Evolutionary conservation across 2,329 filamentous ascomycete genomes (phyloP), one percentile per base, ranked within the genome.

Genomic region (Monosporascus sp.): DNA sequence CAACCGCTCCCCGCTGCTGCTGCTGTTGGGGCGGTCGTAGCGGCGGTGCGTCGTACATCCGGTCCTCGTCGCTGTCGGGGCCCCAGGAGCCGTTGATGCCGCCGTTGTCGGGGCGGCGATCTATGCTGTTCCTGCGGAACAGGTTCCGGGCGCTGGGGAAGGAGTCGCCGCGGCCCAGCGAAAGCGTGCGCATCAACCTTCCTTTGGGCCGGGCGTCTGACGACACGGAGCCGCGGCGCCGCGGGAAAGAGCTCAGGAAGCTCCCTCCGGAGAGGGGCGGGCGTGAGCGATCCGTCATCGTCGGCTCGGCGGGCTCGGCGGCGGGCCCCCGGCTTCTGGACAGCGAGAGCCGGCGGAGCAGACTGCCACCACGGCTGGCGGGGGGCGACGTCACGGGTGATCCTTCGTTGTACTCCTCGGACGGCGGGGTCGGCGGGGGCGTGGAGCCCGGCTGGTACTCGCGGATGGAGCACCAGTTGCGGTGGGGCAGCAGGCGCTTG

Each of bases 381-480:
- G 9, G 31, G 31, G 31, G 31, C 4, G 31, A 34, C 9, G 31
- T 11, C 3, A 14, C 31, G 5, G 31, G 31, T 34, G 31, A 34
- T 34, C 31, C 31, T 11, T 34, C 31, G 31, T 78, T 76, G 55
- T 76, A 71, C 46, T 76, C 72, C 1, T 81, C 76, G 8, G 68
- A 71, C 27, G 76, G 80, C 3, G 90, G 90, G 1, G 87, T 85
- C 3, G 81, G 78, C 1, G 84, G 83, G 14, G 91, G 91, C 1
- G 90, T 95, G 36, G 74, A 76, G 3, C 90, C 90, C 2, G 92
- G 91, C 9, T 83, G 77, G 73, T 96, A 97, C 66, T 89, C 81
- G 51, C 89, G 83, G 63, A 99, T 96, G 3, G 91, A 90, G 69
- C 93, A 97, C 90, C 93, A 99, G 69, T 99, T 99, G 34, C 94